A percentile compares a stretch with the other conserved stretches of the same genome.
Conservation (phyloP, 768 basidiomycete species). For the Hypholoma fasciculare region DNA sequence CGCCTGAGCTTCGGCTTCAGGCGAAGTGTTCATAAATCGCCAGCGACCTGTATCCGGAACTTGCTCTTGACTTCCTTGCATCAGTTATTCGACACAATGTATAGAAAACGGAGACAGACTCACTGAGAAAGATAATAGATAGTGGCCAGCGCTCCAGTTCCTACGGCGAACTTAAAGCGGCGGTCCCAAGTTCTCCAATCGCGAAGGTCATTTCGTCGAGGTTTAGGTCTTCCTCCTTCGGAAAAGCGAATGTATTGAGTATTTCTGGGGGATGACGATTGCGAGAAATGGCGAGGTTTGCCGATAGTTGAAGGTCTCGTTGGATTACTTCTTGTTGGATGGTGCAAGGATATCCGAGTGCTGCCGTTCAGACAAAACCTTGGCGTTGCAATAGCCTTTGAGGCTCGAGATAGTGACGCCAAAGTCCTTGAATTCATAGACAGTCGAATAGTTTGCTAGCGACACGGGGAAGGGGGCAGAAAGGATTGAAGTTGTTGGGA, state of each 20-base stretch:
- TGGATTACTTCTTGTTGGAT: background rate
- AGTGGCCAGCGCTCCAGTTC: constrained; percentile 2
- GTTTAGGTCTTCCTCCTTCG: background rate
- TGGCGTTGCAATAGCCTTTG: too few relatives aligned
- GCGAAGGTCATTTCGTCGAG: background rate
- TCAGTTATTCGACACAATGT: background rate
- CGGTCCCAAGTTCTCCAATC: constrained; percentile 9
- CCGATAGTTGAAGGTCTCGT: background rate
- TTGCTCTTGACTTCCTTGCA: constrained; percentile 65
- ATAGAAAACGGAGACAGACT: constrained; percentile 5
- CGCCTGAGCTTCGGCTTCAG: constrained; percentile 56
- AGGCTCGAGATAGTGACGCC: too few relatives aligned
- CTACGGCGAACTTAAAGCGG: constrained; percentile 1
- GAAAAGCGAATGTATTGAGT: constrained; percentile 1
- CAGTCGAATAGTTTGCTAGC: too few relatives aligned
- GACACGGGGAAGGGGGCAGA: too few relatives aligned
- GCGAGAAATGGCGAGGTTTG: background rate
- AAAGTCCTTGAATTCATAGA: too few relatives aligned
- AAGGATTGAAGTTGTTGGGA: too few relatives aligned
- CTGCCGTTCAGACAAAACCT: too few relatives aligned
- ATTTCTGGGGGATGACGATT: background rate
- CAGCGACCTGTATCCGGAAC: constrained; percentile 86
- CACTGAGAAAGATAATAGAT: constrained; percentile 29
- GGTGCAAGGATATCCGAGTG: too few relatives aligned
- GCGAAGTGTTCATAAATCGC: constrained; percentile 83